Base-by-base conservation (phyloP, 805 yeast species). In the Ogataea nonfermentans region DNA sequence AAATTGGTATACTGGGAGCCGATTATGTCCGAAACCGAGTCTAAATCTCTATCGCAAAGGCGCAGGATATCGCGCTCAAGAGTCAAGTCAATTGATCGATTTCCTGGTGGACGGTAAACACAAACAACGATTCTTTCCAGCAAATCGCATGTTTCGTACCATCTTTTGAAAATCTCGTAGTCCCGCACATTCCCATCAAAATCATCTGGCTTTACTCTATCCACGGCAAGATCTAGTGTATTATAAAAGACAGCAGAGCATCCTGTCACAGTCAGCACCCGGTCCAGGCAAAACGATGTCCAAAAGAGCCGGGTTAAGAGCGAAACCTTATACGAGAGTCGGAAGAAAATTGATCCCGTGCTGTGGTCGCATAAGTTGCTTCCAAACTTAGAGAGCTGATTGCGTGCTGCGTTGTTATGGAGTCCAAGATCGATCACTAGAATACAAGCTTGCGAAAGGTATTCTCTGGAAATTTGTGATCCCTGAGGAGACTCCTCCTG, bases 401-500 rank as follows among this genome's bases (percentile, higher is more conserved):
- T 54, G 19, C 47, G 46, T 7, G 55, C 57, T 5, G 56, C 55
- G 27, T 56, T 40, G 43, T 51, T 58, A 13, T 60, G 62, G 7
- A 61, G 41, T 2, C 58, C 62, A 7, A 61, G 37, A 28, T 59
- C 65, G 16, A 46, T 56, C 22, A 60, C 50, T 29, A 59, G 34
- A 19, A 43, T 46, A 4, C 57, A 47, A 1, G 63, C 64, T 28
- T 49, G 53, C 6, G 53, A 33, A n/a, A 56, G 31, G 19, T 52
- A 53, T 24, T 49, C 53, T 25, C 59, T 46, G 4, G 63, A 48
- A 4, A 43, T 26, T 13, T 50, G 50, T 1, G 64, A 45, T 2
- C 65, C 65, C 22, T 54, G 44, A 3, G 59, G 53, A 2, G 60
- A 53, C 31, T 61, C 65, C 37, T 61, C 65, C 24, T 61, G 60